A percentile compares a stretch with the other conserved stretches of the same genome.
Evolutionary conservation across 1,284 basidiomycete species (phyloP).

Genomic region (Neolentinus lepideus): DNA sequence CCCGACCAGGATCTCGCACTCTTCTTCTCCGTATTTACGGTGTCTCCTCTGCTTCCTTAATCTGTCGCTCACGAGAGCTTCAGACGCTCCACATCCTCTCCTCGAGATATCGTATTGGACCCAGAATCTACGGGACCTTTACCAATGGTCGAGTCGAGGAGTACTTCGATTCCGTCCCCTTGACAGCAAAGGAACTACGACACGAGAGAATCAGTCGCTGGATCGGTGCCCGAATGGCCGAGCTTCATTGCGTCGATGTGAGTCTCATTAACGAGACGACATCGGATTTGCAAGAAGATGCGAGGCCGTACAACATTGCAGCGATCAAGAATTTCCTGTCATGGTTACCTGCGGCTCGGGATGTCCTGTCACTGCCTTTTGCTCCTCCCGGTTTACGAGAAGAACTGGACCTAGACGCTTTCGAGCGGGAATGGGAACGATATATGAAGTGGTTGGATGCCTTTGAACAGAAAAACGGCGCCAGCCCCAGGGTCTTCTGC

Average conservation of each 20-base stretch:
- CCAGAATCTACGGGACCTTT: constrained; percentile 88
- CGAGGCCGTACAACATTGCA: constrained; percentile 47
- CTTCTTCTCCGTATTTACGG: constrained; percentile 88
- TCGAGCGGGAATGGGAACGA: constrained; percentile 53
- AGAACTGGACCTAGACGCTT: constrained; percentile 56
- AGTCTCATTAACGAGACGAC: constrained; percentile 48
- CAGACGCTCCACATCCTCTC: constrained; percentile 84
- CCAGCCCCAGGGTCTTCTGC: constrained; percentile 65
- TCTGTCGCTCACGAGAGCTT: constrained; percentile 80
- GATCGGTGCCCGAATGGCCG: constrained; percentile 89
- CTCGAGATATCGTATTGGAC: constrained; percentile 82
- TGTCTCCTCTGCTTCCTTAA: constrained; percentile 75
- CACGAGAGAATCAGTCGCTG: constrained; percentile 69
- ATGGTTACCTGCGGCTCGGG: constrained; percentile 59
- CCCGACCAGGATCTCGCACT: constrained; percentile 54
- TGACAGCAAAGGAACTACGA: constrained; percentile 72
- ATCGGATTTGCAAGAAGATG: constrained; percentile 30
- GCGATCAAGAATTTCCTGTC: constrained; percentile 53
- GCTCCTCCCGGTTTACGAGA: constrained; percentile 34
- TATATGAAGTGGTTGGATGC: constrained; percentile 67
- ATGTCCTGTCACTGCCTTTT: constrained; percentile 51
- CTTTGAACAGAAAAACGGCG: constrained; percentile 46
- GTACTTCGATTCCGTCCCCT: constrained; percentile 82
- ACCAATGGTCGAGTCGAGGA: constrained; percentile 90
- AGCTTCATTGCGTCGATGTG: constrained; percentile 87